Evolutionary conservation across 1,284 basidiomycete species (phyloP).

Genomic region (Neolentinus lepideus): DNA sequence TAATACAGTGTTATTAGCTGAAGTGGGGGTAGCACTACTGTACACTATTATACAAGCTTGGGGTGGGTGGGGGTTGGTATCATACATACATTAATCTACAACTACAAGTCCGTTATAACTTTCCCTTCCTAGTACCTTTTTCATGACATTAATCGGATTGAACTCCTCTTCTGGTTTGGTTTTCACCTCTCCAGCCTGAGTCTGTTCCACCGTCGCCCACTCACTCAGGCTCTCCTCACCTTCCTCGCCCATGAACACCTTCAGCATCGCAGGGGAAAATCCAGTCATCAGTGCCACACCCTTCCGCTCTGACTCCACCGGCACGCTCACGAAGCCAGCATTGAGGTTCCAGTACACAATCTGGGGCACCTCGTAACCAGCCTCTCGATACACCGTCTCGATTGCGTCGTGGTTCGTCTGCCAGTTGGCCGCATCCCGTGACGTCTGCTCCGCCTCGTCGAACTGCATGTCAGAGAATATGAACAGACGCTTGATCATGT

Average conservation of each 20-base stretch:
- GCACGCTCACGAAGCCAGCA: constrained; percentile 25
- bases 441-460: constrained; percentile 27
- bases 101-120: constrained; percentile 33
- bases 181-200: constrained; percentile 11
- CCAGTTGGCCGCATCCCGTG: constrained; percentile 25
- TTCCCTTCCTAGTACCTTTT: constrained; percentile 40
- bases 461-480: constrained; percentile 79
- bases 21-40: not conserved
- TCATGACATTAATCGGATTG: constrained; percentile 45
- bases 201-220: constrained; percentile 24
- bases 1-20: no score
- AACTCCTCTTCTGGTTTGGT: constrained; percentile 27
- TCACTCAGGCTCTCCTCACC: constrained; percentile 23
- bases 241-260: constrained; percentile 58
- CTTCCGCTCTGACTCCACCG: constrained; percentile 40
- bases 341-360: constrained; percentile 57
- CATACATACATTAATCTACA: not conserved
- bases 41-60: not conserved
- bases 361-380: constrained; percentile 63
- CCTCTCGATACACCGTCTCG: constrained; percentile 42
- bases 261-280: constrained; percentile 61
- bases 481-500: constrained; percentile 71
- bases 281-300: constrained; percentile 65
- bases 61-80: not conserved
- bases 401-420: constrained; percentile 54